phyloP scores from a whole-genome alignment of 345 rosid species.

The Moringa oleifera region DNA sequence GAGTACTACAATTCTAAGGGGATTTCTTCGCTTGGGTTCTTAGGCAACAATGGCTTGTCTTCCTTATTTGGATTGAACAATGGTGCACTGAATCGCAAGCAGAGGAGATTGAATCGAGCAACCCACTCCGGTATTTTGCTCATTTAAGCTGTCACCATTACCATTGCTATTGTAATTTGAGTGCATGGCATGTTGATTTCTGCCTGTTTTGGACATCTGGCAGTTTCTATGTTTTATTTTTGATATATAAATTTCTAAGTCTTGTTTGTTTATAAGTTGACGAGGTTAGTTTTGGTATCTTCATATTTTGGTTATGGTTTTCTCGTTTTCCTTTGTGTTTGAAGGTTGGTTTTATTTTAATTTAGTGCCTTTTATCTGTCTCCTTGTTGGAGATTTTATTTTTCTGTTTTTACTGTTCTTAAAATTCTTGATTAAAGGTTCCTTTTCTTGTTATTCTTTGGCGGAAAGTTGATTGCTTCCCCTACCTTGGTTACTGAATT shows the following conservation, averaged over 20 bases:
- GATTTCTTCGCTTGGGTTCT: constrained; percentile 28
- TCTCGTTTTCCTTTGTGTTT: not conserved
- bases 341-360: not conserved
- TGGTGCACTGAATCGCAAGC: constrained; percentile 33
- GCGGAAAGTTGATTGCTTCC: not conserved
- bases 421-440: not conserved
- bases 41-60: constrained; percentile 15
- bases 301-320: not conserved
- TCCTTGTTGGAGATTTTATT: not conserved
- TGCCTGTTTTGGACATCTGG: not conserved
- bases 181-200: not conserved
- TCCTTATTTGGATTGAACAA: constrained; percentile 44
- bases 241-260: not conserved
- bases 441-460: no score
- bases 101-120: constrained; percentile 36
- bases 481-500: not conserved
- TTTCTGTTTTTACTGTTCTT: not conserved
- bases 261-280: no score
- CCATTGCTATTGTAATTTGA: not conserved
- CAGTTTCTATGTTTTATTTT: not conserved
- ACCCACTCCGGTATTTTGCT: constrained; percentile 30
- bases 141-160: not conserved
- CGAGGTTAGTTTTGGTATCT: no score
- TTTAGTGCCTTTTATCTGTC: not conserved
- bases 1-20: constrained; percentile 46